Conservation (phyloP, 2,329 filamentous ascomycete genomes). For the Aspergillus oerlinghausenensis region DNA sequence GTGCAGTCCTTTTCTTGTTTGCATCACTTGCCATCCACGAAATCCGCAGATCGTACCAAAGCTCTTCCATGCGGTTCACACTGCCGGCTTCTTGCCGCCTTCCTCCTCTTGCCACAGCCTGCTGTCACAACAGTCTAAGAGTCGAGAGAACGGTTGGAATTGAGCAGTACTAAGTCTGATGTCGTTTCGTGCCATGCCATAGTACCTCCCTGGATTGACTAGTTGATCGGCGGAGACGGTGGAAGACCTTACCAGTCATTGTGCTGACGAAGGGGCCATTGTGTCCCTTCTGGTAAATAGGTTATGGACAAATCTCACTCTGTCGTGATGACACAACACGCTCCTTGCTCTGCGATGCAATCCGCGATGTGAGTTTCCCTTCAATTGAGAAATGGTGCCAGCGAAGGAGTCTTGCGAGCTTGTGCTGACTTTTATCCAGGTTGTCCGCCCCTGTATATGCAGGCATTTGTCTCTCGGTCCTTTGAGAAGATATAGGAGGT, state of each 20-base stretch:
- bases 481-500: neutral
- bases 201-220: neutral
- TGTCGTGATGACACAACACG: neutral
- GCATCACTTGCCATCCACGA: neutral
- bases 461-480: neutral
- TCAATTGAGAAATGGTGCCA: neutral
- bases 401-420: neutral
- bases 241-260: constrained; percentile 8
- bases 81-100: neutral
- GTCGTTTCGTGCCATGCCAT: neutral
- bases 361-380: neutral
- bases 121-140: neutral
- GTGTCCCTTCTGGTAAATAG: neutral
- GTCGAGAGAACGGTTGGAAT: neutral
- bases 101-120: neutral
- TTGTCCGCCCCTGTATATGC: neutral
- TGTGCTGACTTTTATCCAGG: neutral
- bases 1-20: neutral
- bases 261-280: constrained; percentile 4
- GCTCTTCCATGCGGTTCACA: neutral
- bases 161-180: neutral
- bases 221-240: constrained; percentile 1
- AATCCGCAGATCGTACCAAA: neutral
- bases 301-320: neutral
- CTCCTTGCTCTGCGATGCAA: neutral